Evolutionary conservation across 2,329 filamentous ascomycete species (phyloP).

Genomic region (Exophiala phaeomuriformis): DNA sequence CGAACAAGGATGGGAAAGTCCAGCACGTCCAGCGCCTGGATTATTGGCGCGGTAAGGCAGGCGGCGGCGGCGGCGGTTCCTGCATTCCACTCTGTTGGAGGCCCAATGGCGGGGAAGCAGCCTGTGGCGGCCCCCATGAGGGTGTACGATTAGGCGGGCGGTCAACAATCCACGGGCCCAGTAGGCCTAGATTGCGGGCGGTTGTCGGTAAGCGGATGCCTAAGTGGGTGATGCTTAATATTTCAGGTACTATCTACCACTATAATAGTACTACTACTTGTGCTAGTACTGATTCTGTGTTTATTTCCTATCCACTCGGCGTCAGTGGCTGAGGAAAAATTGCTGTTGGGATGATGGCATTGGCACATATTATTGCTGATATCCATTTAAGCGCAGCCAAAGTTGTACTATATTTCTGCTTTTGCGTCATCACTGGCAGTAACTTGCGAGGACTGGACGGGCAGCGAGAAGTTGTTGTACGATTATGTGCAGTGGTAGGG

Average conservation of each 20-base stretch:
- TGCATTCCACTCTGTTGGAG: slow-evolving; percentile 10
- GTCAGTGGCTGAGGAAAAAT: slow-evolving; percentile 1
- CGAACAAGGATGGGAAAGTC: slow-evolving; percentile 4
- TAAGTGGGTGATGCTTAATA: neutral
- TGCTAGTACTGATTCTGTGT: neutral
- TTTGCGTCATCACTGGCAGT: neutral
- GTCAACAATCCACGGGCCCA: neutral
- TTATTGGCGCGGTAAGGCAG: neutral
- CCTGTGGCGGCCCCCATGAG: neutral
- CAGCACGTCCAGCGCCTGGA: neutral
- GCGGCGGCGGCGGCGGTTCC: slow-evolving; percentile 5
- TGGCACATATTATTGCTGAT: neutral
- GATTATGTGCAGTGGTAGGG: no score
- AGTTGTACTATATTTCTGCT: no score
- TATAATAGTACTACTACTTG: neutral
- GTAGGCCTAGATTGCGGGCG: neutral
- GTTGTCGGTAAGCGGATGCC: neutral
- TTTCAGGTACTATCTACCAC: neutral
- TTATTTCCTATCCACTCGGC: neutral
- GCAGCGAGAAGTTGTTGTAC: no score
- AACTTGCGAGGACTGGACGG: no score
- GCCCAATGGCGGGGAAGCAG: slow-evolving; percentile 9
- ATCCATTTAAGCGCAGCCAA: neutral
- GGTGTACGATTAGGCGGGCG: slow-evolving; percentile 2
- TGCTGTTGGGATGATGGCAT: neutral